Percentiles rank a stretch among this genome's conserved stretches.
These are phyloP conservation scores for Ophiocordyceps camponoti-floridani DNA, from an alignment of 2,329 filamentous ascomycete species.

Conservation along the genomic window DNA sequence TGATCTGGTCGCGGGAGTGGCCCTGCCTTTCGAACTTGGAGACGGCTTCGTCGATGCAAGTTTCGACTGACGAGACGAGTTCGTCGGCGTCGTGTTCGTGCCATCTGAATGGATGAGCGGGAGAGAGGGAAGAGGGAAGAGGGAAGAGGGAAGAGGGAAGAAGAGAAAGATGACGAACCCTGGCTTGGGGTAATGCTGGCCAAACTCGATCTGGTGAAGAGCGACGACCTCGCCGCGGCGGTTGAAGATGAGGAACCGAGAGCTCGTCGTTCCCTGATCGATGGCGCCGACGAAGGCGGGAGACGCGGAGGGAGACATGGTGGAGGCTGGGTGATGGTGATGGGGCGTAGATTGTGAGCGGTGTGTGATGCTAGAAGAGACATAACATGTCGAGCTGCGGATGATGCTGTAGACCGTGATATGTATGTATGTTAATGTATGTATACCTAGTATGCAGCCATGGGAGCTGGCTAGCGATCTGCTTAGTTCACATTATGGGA, in stretches of 20 bases:
- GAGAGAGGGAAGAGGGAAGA: too few relatives aligned
- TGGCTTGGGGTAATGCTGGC: constrained; percentile 55
- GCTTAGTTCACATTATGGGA: too few relatives aligned
- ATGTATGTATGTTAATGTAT: too few relatives aligned
- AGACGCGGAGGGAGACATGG: constrained; percentile 17
- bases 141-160: background rate
- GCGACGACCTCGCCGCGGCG: constrained; percentile 49
- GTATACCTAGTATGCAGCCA: too few relatives aligned
- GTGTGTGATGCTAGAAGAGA: too few relatives aligned
- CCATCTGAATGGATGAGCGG: constrained; percentile 35
- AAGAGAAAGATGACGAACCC: constrained; percentile 31
- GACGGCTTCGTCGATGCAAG: constrained; percentile 59
- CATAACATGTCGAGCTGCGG: too few relatives aligned
- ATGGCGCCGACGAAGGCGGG: constrained; percentile 52
- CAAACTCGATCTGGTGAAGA: constrained; percentile 59
- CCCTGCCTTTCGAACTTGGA: constrained; percentile 50
- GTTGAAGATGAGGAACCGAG: constrained; percentile 65
- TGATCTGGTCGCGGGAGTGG: constrained; percentile 49
- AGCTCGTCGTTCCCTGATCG: constrained; percentile 65
- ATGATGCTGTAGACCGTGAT: too few relatives aligned
- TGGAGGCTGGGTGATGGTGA: too few relatives aligned
- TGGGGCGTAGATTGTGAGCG: too few relatives aligned
- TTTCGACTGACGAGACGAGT: constrained; percentile 52
- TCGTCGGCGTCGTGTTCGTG: constrained; percentile 71
- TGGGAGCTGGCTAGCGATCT: too few relatives aligned